Evolutionary conservation across 2,329 filamentous ascomycete species (phyloP), one percentile per base, ranked within the genome.

Genomic region (Arthroderma sp.): DNA sequence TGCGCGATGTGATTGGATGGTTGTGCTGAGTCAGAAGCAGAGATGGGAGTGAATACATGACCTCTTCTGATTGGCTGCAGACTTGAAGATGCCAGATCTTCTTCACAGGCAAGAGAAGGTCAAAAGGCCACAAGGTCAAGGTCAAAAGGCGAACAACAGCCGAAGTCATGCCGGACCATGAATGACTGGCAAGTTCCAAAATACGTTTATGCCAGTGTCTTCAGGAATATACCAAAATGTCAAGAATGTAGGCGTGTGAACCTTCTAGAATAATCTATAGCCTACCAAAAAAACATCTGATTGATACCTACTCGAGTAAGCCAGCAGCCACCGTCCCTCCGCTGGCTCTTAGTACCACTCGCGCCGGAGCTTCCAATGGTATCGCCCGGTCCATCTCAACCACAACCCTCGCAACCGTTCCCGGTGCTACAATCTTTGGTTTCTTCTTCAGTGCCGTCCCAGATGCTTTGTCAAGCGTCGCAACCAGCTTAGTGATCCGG

Each of bases 271-370:
- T 22, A 22, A 22, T 22, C 15, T 22, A 22, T 22, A 22, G 15
- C 15, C 15, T 22, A 22, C 15, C 15, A 22, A 22, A 22, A 22
- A 22, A 22, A 22, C 3, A 22, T 22, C 15, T 22, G 15, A 22
- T 22, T 22, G 15, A 22, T 22, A 22, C 15, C 15, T 67, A 82
- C 59, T 94, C 88, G 54, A 96, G 65, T 51, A 94, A 66, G 1
- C 91, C 91, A 33, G 88, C 87, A 7, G 86, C 91, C 48, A 96
- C 75, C 1, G 91, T 96, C 53, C 82, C 77, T 1, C 91, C 91
- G 42, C 79, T 78, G 51, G 79, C 79, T 49, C 91, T 73, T 42
- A 98, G 65, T 29, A 96, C 84, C 38, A 98, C 78, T 53, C 86
- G 75, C 52, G 82, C 80, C 0, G 84, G 85, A 10, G 75, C 73